These are phyloP conservation scores for Amylostereum areolatum DNA, from an alignment of 1,284 basidiomycete genomes.

Conservation along the genomic window DNA sequence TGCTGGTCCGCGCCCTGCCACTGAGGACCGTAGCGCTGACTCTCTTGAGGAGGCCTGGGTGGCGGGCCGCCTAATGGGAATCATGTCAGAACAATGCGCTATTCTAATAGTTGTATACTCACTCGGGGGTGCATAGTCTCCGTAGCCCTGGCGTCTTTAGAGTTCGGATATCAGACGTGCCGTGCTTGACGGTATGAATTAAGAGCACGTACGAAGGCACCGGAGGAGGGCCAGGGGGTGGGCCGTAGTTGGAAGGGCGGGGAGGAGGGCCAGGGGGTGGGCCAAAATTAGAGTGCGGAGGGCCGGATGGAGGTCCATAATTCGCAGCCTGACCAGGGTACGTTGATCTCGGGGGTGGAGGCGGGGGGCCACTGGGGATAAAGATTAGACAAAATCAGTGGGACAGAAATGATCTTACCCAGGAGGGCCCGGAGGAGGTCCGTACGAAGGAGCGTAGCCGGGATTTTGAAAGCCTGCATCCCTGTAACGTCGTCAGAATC, in stretches of 20 bases:
- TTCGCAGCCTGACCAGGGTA: conserved; percentile 7
- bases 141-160: neutral
- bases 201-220: conserved; percentile 4
- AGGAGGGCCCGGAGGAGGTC: conserved; percentile 21
- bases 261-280: conserved; percentile 24
- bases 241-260: conserved; percentile 9
- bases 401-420: too few species aligned
- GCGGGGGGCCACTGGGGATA: conserved; percentile 3
- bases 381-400: neutral
- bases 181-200: conserved; percentile 6
- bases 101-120: conserved; percentile 5
- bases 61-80: conserved; percentile 27
- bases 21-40: conserved; percentile 67
- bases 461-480: conserved; percentile 15
- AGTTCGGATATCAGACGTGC: too few species aligned
- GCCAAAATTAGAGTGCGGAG: conserved; percentile 1
- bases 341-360: conserved; percentile 8
- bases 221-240: conserved; percentile 13
- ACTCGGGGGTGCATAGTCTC: conserved; percentile 24
- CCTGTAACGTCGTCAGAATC: conserved; percentile 5
- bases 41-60: conserved; percentile 52
- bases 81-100: too few species aligned
- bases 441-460: conserved; percentile 18
- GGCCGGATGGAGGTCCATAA: conserved; percentile 10
- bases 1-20: conserved; percentile 46